phyloP scores from a whole-genome alignment of 2,329 filamentous ascomycete genomes.

The Alternaria panax region DNA sequence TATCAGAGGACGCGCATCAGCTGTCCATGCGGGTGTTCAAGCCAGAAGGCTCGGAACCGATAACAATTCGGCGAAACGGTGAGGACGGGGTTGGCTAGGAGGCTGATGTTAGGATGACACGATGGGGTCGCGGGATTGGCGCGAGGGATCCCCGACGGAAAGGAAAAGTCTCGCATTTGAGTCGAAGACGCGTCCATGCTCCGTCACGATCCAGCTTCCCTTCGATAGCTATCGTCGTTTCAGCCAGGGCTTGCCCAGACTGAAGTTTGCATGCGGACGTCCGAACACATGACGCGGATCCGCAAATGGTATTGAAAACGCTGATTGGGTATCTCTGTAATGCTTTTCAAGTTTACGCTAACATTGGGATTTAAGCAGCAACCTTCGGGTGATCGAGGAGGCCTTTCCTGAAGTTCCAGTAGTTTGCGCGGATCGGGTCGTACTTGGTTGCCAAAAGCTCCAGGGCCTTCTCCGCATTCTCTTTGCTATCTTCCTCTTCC shows the following conservation, averaged over 20 bases:
- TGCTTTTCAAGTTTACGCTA: slow-evolving; percentile 7
- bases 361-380: slow-evolving; percentile 27
- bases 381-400: slow-evolving; percentile 36
- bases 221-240: slow-evolving; percentile 15
- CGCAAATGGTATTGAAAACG: slow-evolving; percentile 25
- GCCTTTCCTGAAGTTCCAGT: slow-evolving; percentile 81
- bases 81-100: slow-evolving; percentile 14
- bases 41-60: slow-evolving; percentile 24
- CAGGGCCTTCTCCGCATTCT: slow-evolving; percentile 73
- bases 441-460: slow-evolving; percentile 80
- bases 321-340: slow-evolving; percentile 35
- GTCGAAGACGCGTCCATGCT: slow-evolving; percentile 16
- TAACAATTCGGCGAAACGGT: slow-evolving; percentile 25
- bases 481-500: slow-evolving; percentile 59
- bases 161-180: slow-evolving; percentile 21
- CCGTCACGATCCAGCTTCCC: slow-evolving; percentile 21
- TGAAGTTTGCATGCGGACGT: background rate
- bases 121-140: slow-evolving; percentile 27
- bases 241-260: slow-evolving; percentile 9
- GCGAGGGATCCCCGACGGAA: slow-evolving; percentile 26
- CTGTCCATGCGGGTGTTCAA: slow-evolving; percentile 25
- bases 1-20: slow-evolving; percentile 21
- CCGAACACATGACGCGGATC: slow-evolving; percentile 19
- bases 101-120: slow-evolving; percentile 13
- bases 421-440: slow-evolving; percentile 89